These are phyloP conservation scores for Parascedosporium putredinis DNA, from an alignment of 2,329 filamentous ascomycete species.

Conservation along the genomic window DNA sequence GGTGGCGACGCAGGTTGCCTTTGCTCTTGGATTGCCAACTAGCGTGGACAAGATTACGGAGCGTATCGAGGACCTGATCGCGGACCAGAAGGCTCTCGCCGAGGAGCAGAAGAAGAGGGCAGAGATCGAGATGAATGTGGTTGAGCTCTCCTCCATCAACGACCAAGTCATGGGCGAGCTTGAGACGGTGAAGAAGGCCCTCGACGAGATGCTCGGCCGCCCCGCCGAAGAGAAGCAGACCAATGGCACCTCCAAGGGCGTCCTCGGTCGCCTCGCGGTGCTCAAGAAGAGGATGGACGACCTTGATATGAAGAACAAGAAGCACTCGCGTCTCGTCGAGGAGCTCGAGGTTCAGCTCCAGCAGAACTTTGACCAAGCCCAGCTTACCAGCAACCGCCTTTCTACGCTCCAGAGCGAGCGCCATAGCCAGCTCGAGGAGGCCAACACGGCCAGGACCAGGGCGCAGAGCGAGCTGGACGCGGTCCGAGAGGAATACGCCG, in stretches of 20 bases:
- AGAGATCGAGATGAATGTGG: slow-evolving; percentile 45
- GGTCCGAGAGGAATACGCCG: slow-evolving; percentile 58
- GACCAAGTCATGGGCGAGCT: slow-evolving; percentile 52
- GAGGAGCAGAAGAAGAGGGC: slow-evolving; percentile 44
- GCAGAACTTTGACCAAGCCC: slow-evolving; percentile 88
- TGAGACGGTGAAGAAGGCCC: slow-evolving; percentile 44
- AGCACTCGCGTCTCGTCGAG: slow-evolving; percentile 83
- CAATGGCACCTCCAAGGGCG: slow-evolving; percentile 14
- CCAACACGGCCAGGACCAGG: slow-evolving; percentile 50
- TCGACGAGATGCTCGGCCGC: slow-evolving; percentile 42
- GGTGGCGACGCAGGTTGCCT: slow-evolving; percentile 52
- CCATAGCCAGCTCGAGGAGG: slow-evolving; percentile 67
- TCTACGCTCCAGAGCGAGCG: slow-evolving; percentile 72
- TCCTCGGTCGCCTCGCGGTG: slow-evolving; percentile 18
- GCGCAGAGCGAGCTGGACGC: slow-evolving; percentile 60
- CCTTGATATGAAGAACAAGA: slow-evolving; percentile 63
- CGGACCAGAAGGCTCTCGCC: slow-evolving; percentile 43
- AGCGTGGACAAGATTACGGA: slow-evolving; percentile 59
- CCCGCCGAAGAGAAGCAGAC: slow-evolving; percentile 34
- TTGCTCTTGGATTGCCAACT: slow-evolving; percentile 49
- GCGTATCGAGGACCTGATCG: slow-evolving; percentile 45
- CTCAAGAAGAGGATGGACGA: slow-evolving; percentile 57
- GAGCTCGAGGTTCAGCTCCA: slow-evolving; percentile 96
- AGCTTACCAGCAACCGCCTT: slow-evolving; percentile 72
- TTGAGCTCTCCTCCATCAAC: slow-evolving; percentile 47